Evolutionary conservation across 768 basidiomycete genomes (phyloP), one percentile per base, ranked within the genome.

Genomic region (Leccinum fibrillosum): DNA sequence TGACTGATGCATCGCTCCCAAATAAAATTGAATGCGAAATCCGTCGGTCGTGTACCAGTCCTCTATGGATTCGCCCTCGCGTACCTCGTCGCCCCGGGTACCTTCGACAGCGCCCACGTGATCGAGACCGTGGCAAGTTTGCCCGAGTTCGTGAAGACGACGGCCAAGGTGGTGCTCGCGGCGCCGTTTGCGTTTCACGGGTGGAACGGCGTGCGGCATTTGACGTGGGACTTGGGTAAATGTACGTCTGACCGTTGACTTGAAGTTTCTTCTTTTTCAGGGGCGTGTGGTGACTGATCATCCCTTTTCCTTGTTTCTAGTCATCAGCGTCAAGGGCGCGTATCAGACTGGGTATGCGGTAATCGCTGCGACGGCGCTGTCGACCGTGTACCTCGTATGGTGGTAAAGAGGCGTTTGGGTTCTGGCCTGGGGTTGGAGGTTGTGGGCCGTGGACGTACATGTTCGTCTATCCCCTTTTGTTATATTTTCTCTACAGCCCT

Each of bases 181-280:
- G 80, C 83, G 4, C 92, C 95, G 1, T 96, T 97, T 73, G 83
- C 91, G 15, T 98, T 88, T 84, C 96, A 98, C 76, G 82, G 84
- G 8, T 80, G 86, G 74, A 98, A 98, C 74, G 96, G 96, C 4
- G 60, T 98, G 59, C 84, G 96, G 44, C 96, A 98, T 79, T 76
- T 98, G 66, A 72, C 75, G 34, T 98, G 96, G 96, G 96, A 98
- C 75, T 74, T 82, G 70, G 86, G 87, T 58, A 89, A 88, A 79
- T 88, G 96, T 98, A 66, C 64, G 94, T 85, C 32, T 45, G 50
- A 54, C 15, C 42, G 7, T 42, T 56, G 19, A 28, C 9, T 21
- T 17, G 2, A 4, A 2, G 6, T 39, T 3, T 8, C 7, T 13
- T 13, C 12, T 34, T 34, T 13, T 13, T 34, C 2, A 5, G 5